Evolutionary conservation across 345 rosid species (phyloP), one percentile per base, ranked within the genome.

Genomic region (Ricinus communis): DNA sequence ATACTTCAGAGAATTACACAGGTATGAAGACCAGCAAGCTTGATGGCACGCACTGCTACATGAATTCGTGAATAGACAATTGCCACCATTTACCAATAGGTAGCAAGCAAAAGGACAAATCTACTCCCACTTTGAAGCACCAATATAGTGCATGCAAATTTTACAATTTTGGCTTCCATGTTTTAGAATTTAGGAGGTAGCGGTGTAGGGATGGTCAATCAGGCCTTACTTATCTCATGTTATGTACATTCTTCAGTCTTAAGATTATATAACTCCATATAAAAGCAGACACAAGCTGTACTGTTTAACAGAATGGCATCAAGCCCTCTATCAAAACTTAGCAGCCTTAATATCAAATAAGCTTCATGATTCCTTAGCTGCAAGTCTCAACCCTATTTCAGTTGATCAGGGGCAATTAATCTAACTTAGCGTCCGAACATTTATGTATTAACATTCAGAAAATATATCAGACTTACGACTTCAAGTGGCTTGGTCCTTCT

Each of bases 401-500:
- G 59, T 55, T 55, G n/a, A 54, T 54, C 38, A 33, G 38, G 2
- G 38, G 6, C 38, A 33, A 33, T 33, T 33, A 33, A 6, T 33
- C 2, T n/a, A n/a, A 22, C 16, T 28, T 21, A 58, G 1, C 14
- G 18, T 31, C 14, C 7, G 11, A 50, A 55, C 33, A 46, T 15
- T 21, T 38, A 62, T 13, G 62, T 18, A 8, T 62, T 5, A 56
- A 22, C 4, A 38, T 33, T 56, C 55, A 36, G 38, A 21, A 11
- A 5, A 69, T 25, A 50, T 43, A 28, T 57, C 46, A 64, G 59
- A 82, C 94, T 87, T 83, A 93, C 98, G 36, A 28, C 79, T 82
- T 91, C 78, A 79, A 73, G 82, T 93, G 98, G 79, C 88, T 75
- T 53, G 83, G 88, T 74, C 98, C 97, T 81, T 86, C 87, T 79